A percentile compares a stretch with the other conserved stretches of the same genome.
Evolutionary conservation across 306 rosid species (phyloP).

Genomic region (Citrullus mucosospermus): DNA sequence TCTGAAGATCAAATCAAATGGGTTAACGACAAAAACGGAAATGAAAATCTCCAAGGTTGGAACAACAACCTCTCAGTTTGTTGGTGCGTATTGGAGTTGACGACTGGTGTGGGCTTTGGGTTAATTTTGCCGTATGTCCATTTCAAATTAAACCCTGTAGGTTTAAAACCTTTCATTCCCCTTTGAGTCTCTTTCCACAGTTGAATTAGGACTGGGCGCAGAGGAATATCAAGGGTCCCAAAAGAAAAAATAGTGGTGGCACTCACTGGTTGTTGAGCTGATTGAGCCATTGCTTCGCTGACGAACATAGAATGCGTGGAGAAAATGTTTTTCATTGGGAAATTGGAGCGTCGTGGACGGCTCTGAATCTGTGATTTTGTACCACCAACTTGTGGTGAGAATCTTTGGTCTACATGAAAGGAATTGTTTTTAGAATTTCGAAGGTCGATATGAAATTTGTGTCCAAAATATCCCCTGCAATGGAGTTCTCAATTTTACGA

Average conservation of each 20-base stretch:
- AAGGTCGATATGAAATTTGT: not conserved
- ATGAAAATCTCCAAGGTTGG: conserved; percentile 3
- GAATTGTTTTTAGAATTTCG: not conserved
- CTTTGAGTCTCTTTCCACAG: not conserved
- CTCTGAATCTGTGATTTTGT: not conserved
- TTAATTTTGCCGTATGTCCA: not conserved
- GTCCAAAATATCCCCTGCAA: too few relatives aligned
- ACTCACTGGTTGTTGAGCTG: not conserved
- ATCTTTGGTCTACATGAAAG: not conserved
- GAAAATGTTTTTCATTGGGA: not conserved
- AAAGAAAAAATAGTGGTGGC: not conserved
- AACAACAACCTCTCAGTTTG: conserved; percentile 15
- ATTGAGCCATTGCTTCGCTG: not conserved
- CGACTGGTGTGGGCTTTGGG: not conserved
- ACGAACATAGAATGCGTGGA: not conserved
- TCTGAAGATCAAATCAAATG: not conserved
- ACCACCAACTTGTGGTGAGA: not conserved
- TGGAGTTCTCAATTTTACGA: too few relatives aligned
- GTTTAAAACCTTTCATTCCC: not conserved
- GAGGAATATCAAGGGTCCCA: not conserved
- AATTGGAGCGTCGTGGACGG: not conserved
- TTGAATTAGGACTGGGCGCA: not conserved
- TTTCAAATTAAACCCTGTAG: not conserved
- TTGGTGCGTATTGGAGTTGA: conserved; percentile 9
- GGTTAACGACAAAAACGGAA: conserved; percentile 17